These are phyloP conservation scores for Euphorbia schlechtendalii DNA, from an alignment of 441 rosid species.

Conservation along the genomic window DNA sequence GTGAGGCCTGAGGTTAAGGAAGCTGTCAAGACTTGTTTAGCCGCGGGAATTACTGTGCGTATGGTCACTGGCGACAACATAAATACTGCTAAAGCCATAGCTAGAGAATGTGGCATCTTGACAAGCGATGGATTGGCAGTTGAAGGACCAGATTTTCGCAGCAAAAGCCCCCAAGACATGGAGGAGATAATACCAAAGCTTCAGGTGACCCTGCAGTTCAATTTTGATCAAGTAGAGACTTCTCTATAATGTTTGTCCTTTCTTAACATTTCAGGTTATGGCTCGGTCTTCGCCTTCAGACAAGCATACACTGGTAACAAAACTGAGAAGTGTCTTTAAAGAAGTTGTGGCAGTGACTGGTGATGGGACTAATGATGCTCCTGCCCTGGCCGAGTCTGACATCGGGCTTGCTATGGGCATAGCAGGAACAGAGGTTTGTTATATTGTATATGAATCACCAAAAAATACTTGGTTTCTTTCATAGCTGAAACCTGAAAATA, in stretches of 20 bases:
- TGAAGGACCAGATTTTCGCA: constrained; percentile 54
- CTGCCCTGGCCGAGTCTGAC: constrained; percentile 48
- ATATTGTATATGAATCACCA: neutral
- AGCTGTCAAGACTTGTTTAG: constrained; percentile 38
- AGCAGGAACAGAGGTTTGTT: constrained; percentile 55
- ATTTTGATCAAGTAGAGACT: neutral
- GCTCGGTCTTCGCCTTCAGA: constrained; percentile 48
- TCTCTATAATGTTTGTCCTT: constrained; percentile 10
- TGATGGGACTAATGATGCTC: constrained; percentile 58
- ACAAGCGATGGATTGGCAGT: constrained; percentile 26
- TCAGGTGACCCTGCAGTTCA: constrained; percentile 17
- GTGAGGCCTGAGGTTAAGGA: constrained; percentile 39
- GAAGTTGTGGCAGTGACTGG: constrained; percentile 58
- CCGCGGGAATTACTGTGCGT: constrained; percentile 38
- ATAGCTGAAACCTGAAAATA: too few species aligned
- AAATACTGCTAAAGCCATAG: constrained; percentile 48
- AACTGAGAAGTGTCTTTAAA: constrained; percentile 37
- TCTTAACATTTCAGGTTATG: constrained; percentile 29
- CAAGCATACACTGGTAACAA: constrained; percentile 45
- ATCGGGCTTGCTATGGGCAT: constrained; percentile 62
- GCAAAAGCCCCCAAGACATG: constrained; percentile 44
- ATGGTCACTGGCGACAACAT: constrained; percentile 60
- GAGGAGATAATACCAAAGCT: constrained; percentile 32
- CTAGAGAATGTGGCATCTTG: constrained; percentile 51
- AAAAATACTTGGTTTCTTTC: neutral